phyloP scores from a whole-genome alignment of 2,329 filamentous ascomycete genomes.

The Pseudogymnoascus sp. region DNA sequence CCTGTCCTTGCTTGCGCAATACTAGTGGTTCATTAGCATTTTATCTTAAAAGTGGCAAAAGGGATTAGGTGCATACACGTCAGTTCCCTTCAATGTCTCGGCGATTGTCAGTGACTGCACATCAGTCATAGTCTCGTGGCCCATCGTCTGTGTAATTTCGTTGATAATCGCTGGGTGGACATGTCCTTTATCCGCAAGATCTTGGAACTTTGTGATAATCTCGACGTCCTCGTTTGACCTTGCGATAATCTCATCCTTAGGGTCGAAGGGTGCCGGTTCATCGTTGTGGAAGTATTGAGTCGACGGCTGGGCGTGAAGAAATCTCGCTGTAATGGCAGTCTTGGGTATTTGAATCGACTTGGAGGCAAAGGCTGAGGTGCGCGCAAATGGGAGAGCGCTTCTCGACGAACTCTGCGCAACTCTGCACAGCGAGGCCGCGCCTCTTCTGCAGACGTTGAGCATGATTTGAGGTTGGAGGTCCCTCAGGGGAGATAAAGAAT shows the following conservation, averaged over 20 bases:
- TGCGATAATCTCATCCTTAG: background rate
- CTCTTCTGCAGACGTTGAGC: constrained; percentile 29
- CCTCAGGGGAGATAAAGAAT: background rate
- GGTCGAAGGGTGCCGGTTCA: background rate
- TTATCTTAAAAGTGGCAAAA: constrained; percentile 4
- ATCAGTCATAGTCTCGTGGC: constrained; percentile 78
- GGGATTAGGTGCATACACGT: constrained; percentile 26
- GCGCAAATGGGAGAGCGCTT: constrained; percentile 18
- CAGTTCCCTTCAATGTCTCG: constrained; percentile 59
- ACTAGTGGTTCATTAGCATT: constrained; percentile 35
- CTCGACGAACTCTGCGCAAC: constrained; percentile 17
- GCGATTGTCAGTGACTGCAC: constrained; percentile 82
- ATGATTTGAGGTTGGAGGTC: constrained; percentile 19
- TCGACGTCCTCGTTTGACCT: constrained; percentile 11
- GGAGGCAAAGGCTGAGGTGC: constrained; percentile 24
- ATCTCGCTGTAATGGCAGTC: constrained; percentile 11
- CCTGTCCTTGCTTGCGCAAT: constrained; percentile 94
- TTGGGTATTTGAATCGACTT: constrained; percentile 17
- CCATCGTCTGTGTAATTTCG: constrained; percentile 63
- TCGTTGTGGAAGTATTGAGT: constrained; percentile 23
- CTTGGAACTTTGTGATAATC: constrained; percentile 26
- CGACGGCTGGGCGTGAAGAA: constrained; percentile 10
- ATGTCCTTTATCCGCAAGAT: constrained; percentile 24
- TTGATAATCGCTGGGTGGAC: constrained; percentile 27
- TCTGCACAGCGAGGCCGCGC: constrained; percentile 27